phyloP scores from a whole-genome alignment of 352 stramenopile species.

The Phytophthora litchii region DNA sequence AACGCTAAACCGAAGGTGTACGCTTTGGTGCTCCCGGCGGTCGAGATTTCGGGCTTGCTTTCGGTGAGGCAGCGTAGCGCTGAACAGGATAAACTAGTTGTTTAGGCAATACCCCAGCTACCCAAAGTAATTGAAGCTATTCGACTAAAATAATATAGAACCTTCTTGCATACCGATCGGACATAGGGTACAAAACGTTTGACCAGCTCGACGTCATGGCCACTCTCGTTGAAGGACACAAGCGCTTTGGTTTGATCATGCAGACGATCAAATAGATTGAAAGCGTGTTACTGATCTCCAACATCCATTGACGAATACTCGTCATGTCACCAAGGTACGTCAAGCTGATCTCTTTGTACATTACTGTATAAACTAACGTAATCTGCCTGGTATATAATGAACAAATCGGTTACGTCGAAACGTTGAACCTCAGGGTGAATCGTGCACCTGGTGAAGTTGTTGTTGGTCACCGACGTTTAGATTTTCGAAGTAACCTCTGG shows the following conservation, averaged over 20 bases:
- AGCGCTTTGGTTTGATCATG: background rate
- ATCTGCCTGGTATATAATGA: background rate
- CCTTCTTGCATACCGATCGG: background rate
- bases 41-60: background rate
- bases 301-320: background rate
- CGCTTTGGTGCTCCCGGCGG: background rate
- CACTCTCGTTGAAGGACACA: background rate
- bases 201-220: background rate
- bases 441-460: background rate
- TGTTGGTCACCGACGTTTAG: background rate
- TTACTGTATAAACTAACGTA: too few relatives aligned
- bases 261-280: background rate
- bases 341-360: background rate
- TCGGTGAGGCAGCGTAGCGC: background rate
- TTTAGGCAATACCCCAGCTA: too few relatives aligned
- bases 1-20: background rate
- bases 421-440: background rate
- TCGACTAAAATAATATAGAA: background rate
- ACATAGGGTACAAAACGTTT: background rate
- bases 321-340: background rate
- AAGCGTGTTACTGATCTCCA: background rate
- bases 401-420: background rate
- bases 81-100: too few relatives aligned
- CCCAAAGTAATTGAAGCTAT: background rate
- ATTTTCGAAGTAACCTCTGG: background rate